phyloP scores from a whole-genome alignment of 371 early-diverging fungal species.

The Mortierella sp. region DNA sequence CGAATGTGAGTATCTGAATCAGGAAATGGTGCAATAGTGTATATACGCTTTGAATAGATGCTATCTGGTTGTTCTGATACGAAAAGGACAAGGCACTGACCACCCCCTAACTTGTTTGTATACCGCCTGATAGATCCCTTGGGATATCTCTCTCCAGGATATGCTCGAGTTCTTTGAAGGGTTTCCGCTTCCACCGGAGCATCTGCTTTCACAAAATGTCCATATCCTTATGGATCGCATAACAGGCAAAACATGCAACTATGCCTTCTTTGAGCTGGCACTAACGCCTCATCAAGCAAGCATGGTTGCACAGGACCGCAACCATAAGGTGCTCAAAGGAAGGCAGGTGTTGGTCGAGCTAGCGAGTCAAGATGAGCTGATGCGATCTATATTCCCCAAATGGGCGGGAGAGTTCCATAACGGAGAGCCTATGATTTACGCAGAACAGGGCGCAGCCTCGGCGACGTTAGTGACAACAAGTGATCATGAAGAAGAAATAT shows the following conservation, averaged over 20 bases:
- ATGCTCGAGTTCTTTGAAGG: constrained; percentile 37
- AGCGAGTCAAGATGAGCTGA: constrained; percentile 75
- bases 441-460: background rate
- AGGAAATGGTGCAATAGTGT: too few relatives aligned
- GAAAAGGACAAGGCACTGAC: too few relatives aligned
- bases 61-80: too few relatives aligned
- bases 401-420: constrained; percentile 70
- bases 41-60: too few relatives aligned
- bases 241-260: constrained; percentile 62
- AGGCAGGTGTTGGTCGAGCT: constrained; percentile 69
- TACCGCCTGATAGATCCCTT: constrained; percentile 40
- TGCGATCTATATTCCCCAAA: constrained; percentile 74
- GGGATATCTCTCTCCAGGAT: constrained; percentile 54
- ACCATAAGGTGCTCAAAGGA: constrained; percentile 72
- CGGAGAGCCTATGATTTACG: constrained; percentile 57
- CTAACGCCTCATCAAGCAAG: constrained; percentile 52
- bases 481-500: too few relatives aligned
- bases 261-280: constrained; percentile 62
- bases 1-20: constrained; percentile 42
- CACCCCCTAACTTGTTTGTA: too few relatives aligned
- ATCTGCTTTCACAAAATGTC: constrained; percentile 46
- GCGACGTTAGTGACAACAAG: background rate
- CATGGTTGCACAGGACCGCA: constrained; percentile 63
- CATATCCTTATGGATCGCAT: constrained; percentile 63
- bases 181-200: constrained; percentile 36